Conservation (phyloP, 192 early-diverging fungal species). For the Podila horticola region DNA sequence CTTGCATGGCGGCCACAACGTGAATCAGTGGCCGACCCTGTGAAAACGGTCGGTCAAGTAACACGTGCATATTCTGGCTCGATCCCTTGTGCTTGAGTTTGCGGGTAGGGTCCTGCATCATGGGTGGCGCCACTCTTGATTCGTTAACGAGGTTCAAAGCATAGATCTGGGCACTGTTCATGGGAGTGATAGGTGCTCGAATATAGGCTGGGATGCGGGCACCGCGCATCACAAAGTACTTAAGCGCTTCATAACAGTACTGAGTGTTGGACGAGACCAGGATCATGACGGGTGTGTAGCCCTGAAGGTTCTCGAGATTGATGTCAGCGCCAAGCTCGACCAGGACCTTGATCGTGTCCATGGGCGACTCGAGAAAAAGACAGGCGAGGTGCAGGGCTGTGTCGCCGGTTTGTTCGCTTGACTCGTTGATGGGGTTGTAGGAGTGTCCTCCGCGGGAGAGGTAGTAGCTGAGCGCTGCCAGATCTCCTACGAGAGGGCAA, state of each 20-base stretch:
- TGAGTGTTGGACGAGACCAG: conserved; percentile 46
- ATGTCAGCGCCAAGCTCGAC: conserved; percentile 48
- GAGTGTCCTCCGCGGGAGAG: conserved; percentile 3
- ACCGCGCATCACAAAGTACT: conserved; percentile 36
- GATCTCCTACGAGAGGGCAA: conserved; percentile 39
- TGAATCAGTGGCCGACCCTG: conserved; percentile 36
- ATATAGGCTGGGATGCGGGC: conserved; percentile 46
- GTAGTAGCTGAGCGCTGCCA: conserved; percentile 31
- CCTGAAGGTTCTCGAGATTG: conserved; percentile 49
- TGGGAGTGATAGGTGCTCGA: conserved; percentile 30
- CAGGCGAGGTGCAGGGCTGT: conserved; percentile 42
- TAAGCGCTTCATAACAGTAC: conserved; percentile 44
- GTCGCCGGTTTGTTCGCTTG: conserved; percentile 35
- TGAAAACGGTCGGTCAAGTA: conserved; percentile 1
- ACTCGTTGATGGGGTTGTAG: conserved; percentile 49
- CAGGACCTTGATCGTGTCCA: conserved; percentile 50
- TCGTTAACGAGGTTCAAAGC: conserved; percentile 35
- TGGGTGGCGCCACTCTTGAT: neutral
- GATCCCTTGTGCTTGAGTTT: neutral
- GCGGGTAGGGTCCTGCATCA: neutral
- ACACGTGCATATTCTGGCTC: neutral
- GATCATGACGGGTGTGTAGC: conserved; percentile 40
- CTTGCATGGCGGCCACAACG: conserved; percentile 49
- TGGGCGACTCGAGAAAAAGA: conserved; percentile 33
- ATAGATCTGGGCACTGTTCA: conserved; percentile 36